Percentiles rank a stretch among this genome's conserved stretches.
phyloP scores from a whole-genome alignment of 129 eudicot genomes.

The Oenanthe sinensis region DNA sequence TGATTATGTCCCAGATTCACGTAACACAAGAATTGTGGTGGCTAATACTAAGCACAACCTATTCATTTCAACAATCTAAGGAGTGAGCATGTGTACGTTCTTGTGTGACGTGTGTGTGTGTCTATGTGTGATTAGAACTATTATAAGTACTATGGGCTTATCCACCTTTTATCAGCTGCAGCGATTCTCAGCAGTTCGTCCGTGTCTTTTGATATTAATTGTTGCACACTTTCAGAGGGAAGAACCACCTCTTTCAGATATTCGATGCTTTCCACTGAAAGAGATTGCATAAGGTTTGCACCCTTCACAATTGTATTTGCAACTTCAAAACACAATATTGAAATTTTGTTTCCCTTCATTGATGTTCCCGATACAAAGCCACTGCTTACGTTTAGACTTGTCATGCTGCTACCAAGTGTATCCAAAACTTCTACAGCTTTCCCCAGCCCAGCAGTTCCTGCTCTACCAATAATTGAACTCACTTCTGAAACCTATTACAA shows the following conservation, averaged over 20 bases:
- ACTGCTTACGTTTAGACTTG: conserved; percentile 64
- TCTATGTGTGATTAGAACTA: not conserved
- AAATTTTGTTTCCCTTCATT: conserved; percentile 75
- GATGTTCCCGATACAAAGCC: conserved; percentile 85
- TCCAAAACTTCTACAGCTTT: conserved; percentile 99
- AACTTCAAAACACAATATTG: conserved; percentile 87
- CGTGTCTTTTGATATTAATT: conserved; percentile 71
- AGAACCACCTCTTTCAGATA: conserved; percentile 78
- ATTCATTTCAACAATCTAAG: not conserved
- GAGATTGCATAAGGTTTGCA: conserved; percentile 86
- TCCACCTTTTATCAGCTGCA: conserved; percentile 87
- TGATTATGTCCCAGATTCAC: not conserved
- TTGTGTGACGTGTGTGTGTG: not conserved
- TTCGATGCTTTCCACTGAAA: conserved; percentile 65
- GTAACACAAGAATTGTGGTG: not conserved
- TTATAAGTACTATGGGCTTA: conserved; percentile 4
- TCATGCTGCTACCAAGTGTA: conserved; percentile 99
- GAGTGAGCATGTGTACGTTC: not conserved
- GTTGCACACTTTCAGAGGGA: conserved; percentile 83
- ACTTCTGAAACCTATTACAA: conserved; percentile 77
- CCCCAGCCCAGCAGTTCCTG: conserved; percentile 84
- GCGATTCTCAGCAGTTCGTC: conserved; percentile 83
- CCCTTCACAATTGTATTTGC: conserved; percentile 96
- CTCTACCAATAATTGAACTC: conserved; percentile 87
- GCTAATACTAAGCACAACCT: not conserved